Conservation (phyloP, 225 moss, liverwort and hornwort genomes). For the Takakia lepidozioides region DNA sequence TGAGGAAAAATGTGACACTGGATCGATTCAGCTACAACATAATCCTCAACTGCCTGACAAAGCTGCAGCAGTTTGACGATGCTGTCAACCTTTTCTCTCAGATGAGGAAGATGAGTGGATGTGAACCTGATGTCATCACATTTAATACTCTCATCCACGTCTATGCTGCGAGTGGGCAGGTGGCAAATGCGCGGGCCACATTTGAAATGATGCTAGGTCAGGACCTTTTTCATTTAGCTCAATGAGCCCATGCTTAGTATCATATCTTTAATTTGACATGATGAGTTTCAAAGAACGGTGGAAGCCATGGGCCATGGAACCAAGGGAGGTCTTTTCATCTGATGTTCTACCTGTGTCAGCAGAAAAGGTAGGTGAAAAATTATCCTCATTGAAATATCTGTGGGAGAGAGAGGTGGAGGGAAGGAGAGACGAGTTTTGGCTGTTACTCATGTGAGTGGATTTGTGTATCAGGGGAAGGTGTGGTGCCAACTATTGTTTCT, state of each 20-base stretch:
- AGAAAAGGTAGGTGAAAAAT: no score
- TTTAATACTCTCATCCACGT: constrained; percentile 84
- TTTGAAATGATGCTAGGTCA: constrained; percentile 72
- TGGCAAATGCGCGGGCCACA: constrained; percentile 42
- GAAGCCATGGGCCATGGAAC: no score
- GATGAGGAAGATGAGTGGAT: constrained; percentile 72
- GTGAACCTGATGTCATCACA: constrained; percentile 75
- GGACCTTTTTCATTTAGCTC: no score
- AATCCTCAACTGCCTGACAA: constrained; percentile 73
- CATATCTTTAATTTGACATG: no score
- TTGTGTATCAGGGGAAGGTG: constrained; percentile 40
- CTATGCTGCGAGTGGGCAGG: constrained; percentile 59
- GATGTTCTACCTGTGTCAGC: no score
- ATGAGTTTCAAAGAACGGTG: no score
- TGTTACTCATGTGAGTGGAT: no score
- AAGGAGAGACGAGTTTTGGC: no score
- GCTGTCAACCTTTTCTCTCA: constrained; percentile 61
- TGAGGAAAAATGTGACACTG: constrained; percentile 50
- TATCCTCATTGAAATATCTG: no score
- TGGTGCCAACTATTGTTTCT: constrained; percentile 71
- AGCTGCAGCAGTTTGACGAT: constrained; percentile 59
- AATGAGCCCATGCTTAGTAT: no score
- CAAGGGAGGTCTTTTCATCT: no score
- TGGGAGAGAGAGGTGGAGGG: no score
- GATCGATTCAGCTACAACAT: constrained; percentile 77